These are phyloP conservation scores for Canariomyces notabilis DNA, from an alignment of 2,329 filamentous ascomycete species.

Conservation along the genomic window DNA sequence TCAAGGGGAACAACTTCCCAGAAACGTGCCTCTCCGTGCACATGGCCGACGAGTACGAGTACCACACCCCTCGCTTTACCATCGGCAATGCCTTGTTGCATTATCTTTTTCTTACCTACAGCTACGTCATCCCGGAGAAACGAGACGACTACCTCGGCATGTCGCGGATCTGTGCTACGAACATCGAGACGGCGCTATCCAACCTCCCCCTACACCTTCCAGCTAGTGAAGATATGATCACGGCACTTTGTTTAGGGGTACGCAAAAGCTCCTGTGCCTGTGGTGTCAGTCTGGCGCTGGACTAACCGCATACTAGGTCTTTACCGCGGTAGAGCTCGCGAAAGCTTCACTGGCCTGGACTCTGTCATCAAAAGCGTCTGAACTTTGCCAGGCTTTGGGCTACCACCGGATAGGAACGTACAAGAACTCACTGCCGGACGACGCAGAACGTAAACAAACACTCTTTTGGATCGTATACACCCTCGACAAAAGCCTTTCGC, in stretches of 20 bases:
- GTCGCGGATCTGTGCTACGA: slow-evolving; percentile 38
- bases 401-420: slow-evolving; percentile 46
- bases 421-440: slow-evolving; percentile 28
- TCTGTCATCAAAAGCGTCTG: slow-evolving; percentile 52
- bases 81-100: slow-evolving; percentile 45
- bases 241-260: slow-evolving; percentile 54
- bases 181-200: slow-evolving; percentile 44
- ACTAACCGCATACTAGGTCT: slow-evolving; percentile 35
- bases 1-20: slow-evolving; percentile 45
- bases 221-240: slow-evolving; percentile 47
- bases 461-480: slow-evolving; percentile 49
- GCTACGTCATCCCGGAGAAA: slow-evolving; percentile 30
- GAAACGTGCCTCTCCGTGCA: slow-evolving; percentile 45
- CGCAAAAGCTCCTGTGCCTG: slow-evolving; percentile 18
- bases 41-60: slow-evolving; percentile 47
- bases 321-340: slow-evolving; percentile 56
- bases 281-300: neutral
- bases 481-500: slow-evolving; percentile 52
- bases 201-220: slow-evolving; percentile 53
- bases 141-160: slow-evolving; percentile 29
- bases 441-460: slow-evolving; percentile 21
- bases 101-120: slow-evolving; percentile 44
- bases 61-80: slow-evolving; percentile 44
- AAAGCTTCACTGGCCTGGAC: slow-evolving; percentile 61
- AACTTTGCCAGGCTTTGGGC: slow-evolving; percentile 57